phyloP scores from a whole-genome alignment of 2,329 filamentous ascomycete species.

The Neopestalotiopsis clavispora region DNA sequence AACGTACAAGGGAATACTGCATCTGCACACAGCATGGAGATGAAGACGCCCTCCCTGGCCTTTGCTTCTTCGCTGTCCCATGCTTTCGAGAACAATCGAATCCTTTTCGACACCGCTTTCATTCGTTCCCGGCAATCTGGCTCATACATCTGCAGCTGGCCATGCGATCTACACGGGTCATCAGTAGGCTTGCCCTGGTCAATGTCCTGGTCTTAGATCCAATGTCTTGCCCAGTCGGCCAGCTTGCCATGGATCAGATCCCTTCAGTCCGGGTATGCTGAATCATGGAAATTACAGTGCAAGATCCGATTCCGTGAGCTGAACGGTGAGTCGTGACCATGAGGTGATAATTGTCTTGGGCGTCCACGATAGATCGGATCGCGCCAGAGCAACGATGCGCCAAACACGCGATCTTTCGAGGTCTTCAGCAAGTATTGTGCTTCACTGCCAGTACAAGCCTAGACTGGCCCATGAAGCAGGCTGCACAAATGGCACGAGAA shows the following conservation, averaged over 20 bases:
- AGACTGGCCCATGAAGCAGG: background rate
- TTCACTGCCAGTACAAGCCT: background rate
- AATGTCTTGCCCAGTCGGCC: background rate
- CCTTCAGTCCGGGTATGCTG: background rate
- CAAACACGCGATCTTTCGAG: background rate
- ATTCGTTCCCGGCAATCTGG: constrained; percentile 10
- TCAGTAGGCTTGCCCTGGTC: background rate
- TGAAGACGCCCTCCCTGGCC: background rate
- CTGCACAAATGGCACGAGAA: background rate
- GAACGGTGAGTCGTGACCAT: background rate
- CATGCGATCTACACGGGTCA: background rate
- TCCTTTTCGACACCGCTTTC: background rate
- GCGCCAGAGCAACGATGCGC: background rate
- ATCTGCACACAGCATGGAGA: background rate
- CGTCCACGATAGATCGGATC: background rate
- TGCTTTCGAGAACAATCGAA: constrained; percentile 8
- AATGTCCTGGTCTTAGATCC: background rate
- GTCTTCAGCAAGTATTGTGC: background rate
- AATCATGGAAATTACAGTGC: background rate
- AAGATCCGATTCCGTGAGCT: background rate
- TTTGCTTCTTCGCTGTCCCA: background rate
- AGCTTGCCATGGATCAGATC: background rate
- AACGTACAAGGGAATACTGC: constrained; percentile 6
- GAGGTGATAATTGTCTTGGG: background rate
- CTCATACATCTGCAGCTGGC: constrained; percentile 8